Evolutionary conservation across 176 grass and related monocot genomes (phyloP), one percentile per base, ranked within the genome.

Genomic region (Canna indica): DNA sequence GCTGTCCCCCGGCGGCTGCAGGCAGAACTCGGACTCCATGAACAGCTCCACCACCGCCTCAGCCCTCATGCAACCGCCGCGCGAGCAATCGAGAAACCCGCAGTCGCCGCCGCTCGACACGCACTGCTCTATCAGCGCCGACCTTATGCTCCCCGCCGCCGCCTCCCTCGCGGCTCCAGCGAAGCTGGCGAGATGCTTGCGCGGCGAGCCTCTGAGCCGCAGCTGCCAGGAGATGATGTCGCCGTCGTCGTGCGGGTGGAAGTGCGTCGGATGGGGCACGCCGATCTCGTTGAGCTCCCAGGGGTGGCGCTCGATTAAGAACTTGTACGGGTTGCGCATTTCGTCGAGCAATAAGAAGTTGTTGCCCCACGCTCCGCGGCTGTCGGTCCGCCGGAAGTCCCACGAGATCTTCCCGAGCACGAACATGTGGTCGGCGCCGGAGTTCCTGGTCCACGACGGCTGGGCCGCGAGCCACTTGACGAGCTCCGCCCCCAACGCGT

Each of bases 321-420:
- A 71, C 68, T 53, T 71, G 45, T 22, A 71, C 28, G 68, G 46
- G 14, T 6, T 10, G 0, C 15, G 68, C 68, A 71, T 53, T 24
- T 47, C 27, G 46, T 71, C 68, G 17, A 50, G 68, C 29, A 34
- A 41, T 29, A 71, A 27, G 29, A 71, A 71, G 68, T 71, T 71
- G 68, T 46, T 71, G 24, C 68, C 68, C 68, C 68, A 71, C 3
- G 39, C 12, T 0, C 13, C 6, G 13, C 35, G 0, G 41, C 2
- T 2, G 20, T 12, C 34, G 59, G 9, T 3, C 10, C 68, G 45
- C 45, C 68, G 68, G 45, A 71, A 71, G 68, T 71, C 68, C 68
- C 68, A 71, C 44, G 68, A 71, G 13, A 71, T 71, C 68, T 71
- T 71, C 2, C 68, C 68, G 8, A 71, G 68, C 68, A 71, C 68